Percentiles rank a stretch among this genome's conserved stretches.
Conservation (phyloP, 202 grass and related monocot species). For the Setaria italica region DNA sequence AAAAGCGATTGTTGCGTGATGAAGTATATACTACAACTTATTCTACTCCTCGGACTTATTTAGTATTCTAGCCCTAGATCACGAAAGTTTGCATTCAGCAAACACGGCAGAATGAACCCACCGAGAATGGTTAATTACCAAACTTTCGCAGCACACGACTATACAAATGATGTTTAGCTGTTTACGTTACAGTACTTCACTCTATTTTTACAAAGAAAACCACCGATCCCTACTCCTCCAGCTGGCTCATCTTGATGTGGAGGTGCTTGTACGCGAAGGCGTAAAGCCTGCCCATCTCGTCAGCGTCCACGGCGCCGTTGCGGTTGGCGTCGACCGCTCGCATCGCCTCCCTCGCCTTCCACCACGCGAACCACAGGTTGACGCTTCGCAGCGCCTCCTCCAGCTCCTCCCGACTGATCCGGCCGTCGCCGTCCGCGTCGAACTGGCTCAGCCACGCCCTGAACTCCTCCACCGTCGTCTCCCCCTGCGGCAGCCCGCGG, state of each 20-base stretch:
- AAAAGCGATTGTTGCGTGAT: neutral
- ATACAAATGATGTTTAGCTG: neutral
- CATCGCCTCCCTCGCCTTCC: conserved; percentile 73
- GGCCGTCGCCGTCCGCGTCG: conserved; percentile 64
- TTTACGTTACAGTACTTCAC: neutral
- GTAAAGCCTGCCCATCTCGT: conserved; percentile 69
- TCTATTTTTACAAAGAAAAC: too few relatives aligned
- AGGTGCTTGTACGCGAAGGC: conserved; percentile 69
- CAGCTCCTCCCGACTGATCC: conserved; percentile 75
- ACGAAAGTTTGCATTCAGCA: neutral
- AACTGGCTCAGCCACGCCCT: conserved; percentile 83
- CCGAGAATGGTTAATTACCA: neutral
- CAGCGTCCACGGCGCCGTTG: conserved; percentile 60
- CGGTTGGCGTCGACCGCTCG: conserved; percentile 65
- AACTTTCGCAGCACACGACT: neutral
- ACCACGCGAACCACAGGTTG: conserved; percentile 82
- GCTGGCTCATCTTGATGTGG: conserved; percentile 66
- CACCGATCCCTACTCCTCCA: conserved; percentile 24
- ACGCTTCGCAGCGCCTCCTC: conserved; percentile 67
- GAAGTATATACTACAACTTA: neutral
- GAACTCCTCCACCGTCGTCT: conserved; percentile 74
- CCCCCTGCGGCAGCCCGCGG: conserved; percentile 55
- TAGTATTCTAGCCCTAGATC: neutral
- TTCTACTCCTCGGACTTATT: neutral
- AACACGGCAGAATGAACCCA: neutral